phyloP scores from a whole-genome alignment of 2,329 filamentous ascomycete species.

The Parastagonospora nodorum region DNA sequence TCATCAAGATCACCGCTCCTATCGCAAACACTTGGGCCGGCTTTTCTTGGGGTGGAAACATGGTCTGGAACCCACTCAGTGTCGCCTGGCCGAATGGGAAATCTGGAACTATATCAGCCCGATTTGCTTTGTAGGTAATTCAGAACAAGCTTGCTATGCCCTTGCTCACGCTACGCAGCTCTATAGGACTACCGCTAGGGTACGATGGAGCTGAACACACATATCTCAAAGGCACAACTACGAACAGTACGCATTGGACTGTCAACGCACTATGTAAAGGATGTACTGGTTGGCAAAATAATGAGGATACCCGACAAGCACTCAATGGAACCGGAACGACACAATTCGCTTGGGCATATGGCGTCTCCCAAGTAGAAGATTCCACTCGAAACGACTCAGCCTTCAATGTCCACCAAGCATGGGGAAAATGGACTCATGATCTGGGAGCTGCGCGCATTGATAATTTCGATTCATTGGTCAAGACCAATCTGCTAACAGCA shows the following conservation, averaged over 20 bases:
- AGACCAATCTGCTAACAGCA: constrained; percentile 35
- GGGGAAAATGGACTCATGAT: constrained; percentile 40
- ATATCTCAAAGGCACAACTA: constrained; percentile 34
- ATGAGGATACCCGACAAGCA: constrained; percentile 31
- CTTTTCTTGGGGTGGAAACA: constrained; percentile 39
- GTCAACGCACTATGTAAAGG: constrained; percentile 37
- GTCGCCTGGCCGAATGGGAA: constrained; percentile 38
- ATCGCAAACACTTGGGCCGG: constrained; percentile 33
- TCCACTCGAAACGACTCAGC: constrained; percentile 37
- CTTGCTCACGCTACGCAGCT: constrained; percentile 26
- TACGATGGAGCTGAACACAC: constrained; percentile 37
- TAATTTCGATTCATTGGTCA: constrained; percentile 37
- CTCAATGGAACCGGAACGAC: constrained; percentile 34
- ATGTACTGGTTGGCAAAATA: constrained; percentile 37
- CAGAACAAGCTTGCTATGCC: neutral
- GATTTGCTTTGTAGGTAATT: constrained; percentile 37
- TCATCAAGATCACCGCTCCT: constrained; percentile 36
- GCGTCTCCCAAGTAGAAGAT: constrained; percentile 30
- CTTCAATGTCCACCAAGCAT: constrained; percentile 39
- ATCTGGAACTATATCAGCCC: constrained; percentile 31
- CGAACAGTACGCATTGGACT: constrained; percentile 42
- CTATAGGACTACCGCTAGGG: constrained; percentile 29
- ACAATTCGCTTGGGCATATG: constrained; percentile 41
- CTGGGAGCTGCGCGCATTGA: constrained; percentile 37
- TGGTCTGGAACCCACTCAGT: constrained; percentile 43